phyloP scores from a whole-genome alignment of 2,329 filamentous ascomycete species.

The Colletotrichum sublineola region DNA sequence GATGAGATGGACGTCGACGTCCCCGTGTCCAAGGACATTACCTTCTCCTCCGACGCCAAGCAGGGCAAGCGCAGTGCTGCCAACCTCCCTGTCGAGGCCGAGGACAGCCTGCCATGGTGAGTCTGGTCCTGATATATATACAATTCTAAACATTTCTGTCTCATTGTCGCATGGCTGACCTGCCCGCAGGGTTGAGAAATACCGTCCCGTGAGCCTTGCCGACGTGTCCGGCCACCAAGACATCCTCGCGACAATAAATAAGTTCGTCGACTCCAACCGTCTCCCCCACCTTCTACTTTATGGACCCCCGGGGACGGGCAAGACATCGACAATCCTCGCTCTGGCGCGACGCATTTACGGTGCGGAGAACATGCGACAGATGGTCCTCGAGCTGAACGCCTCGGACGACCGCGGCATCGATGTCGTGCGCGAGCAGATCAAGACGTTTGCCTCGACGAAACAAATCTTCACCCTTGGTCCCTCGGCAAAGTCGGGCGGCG shows the following conservation, averaged over 20 bases:
- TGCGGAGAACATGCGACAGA: conserved; percentile 91
- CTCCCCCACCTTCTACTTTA: conserved; percentile 97
- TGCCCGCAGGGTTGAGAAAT: conserved; percentile 88
- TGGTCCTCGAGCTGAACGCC: conserved; percentile 98
- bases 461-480: conserved; percentile 88
- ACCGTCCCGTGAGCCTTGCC: conserved; percentile 86
- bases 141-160: too few species aligned
- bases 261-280: conserved; percentile 94
- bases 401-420: conserved; percentile 98
- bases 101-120: conserved; percentile 94
- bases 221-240: conserved; percentile 98
- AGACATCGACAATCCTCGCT: conserved; percentile 96
- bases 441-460: conserved; percentile 97
- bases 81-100: conserved; percentile 92
- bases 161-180: background rate
- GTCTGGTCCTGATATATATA: conserved; percentile 29
- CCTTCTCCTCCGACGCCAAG: conserved; percentile 80
- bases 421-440: conserved; percentile 98
- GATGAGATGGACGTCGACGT: conserved; percentile 74
- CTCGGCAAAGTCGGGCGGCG: conserved; percentile 57
- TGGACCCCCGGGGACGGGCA: conserved; percentile 95
- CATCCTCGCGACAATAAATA: conserved; percentile 97
- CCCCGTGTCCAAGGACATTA: conserved; percentile 62
- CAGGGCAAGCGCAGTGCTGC: conserved; percentile 95
- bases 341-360: conserved; percentile 95